A percentile compares a stretch with the other conserved stretches of the same genome.
Evolutionary conservation across 2,329 filamentous ascomycete genomes (phyloP).

Genomic region (Aspergillus oerlinghausenensis): DNA sequence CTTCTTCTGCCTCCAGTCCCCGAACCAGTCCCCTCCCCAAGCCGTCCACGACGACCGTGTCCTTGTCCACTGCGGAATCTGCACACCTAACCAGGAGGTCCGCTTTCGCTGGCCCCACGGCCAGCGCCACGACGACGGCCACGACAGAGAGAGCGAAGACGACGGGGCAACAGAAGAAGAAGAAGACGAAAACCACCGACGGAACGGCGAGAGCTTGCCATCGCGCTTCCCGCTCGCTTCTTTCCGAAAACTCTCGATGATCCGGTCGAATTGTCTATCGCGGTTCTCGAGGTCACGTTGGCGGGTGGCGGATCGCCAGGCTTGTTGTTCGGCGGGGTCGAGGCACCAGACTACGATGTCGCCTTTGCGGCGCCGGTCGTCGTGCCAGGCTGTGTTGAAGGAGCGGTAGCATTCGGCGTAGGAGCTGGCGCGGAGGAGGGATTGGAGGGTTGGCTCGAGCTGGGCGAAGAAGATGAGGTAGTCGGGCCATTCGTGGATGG

Average conservation of each 20-base stretch:
- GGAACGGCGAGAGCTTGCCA: background rate
- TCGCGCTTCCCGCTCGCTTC: slow-evolving; percentile 16
- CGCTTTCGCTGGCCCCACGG: slow-evolving; percentile 14
- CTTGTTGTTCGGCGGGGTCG: slow-evolving; percentile 31
- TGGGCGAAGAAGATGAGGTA: slow-evolving; percentile 54
- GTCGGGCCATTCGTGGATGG: slow-evolving; percentile 43
- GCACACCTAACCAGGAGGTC: slow-evolving; percentile 8
- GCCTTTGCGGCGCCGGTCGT: slow-evolving; percentile 57
- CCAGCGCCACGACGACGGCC: slow-evolving; percentile 16
- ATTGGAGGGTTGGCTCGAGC: slow-evolving; percentile 48
- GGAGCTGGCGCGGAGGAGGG: slow-evolving; percentile 39
- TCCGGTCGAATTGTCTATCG: slow-evolving; percentile 33
- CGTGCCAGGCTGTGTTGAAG: slow-evolving; percentile 60
- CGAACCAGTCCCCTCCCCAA: background rate
- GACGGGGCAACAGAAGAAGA: background rate
- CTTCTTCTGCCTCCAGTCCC: background rate
- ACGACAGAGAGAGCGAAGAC: slow-evolving; percentile 6
- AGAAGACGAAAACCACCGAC: slow-evolving; percentile 6
- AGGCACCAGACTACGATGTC: slow-evolving; percentile 60
- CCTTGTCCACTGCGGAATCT: slow-evolving; percentile 7
- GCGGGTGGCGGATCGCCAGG: slow-evolving; percentile 30
- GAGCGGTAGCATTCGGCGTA: slow-evolving; percentile 58
- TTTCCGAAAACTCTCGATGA: slow-evolving; percentile 29
- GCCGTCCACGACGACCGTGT: slow-evolving; percentile 4
- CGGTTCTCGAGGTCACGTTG: slow-evolving; percentile 18